Evolutionary conservation across 2,329 filamentous ascomycete species (phyloP).

Genomic region (Helminthosporium solani): DNA sequence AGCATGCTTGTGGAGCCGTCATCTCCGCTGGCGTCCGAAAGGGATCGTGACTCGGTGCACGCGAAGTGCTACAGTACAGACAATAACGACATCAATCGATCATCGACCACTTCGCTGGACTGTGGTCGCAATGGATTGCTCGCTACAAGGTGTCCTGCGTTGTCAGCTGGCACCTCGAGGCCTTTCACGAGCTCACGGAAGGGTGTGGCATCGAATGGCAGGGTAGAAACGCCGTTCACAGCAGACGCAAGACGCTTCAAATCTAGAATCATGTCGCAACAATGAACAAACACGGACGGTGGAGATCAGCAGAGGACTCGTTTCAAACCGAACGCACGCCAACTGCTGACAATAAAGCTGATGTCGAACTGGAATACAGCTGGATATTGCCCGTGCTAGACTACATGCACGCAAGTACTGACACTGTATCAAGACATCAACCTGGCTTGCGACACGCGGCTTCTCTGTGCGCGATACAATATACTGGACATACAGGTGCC

Average conservation of each 20-base stretch:
- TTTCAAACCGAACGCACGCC: conserved; percentile 17
- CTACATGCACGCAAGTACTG: too few relatives aligned
- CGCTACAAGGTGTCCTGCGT: too few relatives aligned
- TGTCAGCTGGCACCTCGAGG: not conserved
- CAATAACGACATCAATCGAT: not conserved
- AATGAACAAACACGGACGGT: not conserved
- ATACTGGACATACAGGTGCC: not conserved
- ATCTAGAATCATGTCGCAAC: not conserved
- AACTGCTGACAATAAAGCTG: conserved; percentile 5
- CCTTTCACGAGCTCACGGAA: not conserved
- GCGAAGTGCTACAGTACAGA: not conserved
- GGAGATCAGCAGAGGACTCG: conserved; percentile 16
- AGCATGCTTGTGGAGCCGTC: not conserved
- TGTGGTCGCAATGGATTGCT: not conserved
- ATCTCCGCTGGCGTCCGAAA: not conserved
- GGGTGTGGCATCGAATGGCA: not conserved
- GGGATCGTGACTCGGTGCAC: not conserved
- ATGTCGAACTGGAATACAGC: too few relatives aligned
- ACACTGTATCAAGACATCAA: too few relatives aligned
- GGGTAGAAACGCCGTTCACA: not conserved
- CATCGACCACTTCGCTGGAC: not conserved
- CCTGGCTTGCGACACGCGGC: too few relatives aligned
- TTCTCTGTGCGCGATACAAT: too few relatives aligned
- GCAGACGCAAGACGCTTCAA: not conserved
- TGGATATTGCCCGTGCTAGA: too few relatives aligned